Evolutionary conservation across 768 basidiomycete genomes (phyloP), one percentile per base, ranked within the genome.

Genomic region (Wakefieldia striispora): DNA sequence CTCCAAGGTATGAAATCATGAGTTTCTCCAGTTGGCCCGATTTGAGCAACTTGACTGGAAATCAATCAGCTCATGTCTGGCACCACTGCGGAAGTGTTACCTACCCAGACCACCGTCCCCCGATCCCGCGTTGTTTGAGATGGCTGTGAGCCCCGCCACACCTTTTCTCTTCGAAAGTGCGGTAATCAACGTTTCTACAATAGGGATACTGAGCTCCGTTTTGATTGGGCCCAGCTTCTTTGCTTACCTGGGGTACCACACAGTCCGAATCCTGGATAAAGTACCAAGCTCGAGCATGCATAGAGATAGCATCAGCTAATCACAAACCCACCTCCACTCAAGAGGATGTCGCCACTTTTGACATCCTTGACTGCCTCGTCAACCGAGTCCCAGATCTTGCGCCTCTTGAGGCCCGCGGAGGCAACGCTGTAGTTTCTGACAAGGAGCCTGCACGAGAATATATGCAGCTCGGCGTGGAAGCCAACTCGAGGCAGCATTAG

Each of bases 1-100:
- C 84, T 64, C 91, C 90, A 43, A 92, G 89, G 70, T 91, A 94
- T 35, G 89, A 91, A 11, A 88, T 86, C 54, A 95, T 79, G 65
- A 94, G 77, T 67, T 87, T 94, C 61, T 78, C 75, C 40, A 94
- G 77, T 60, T 94, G 86, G 12, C 85, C 79, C 12, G 77, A 77
- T 61, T 82, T 82, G 21, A 94, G 70, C 29, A 94, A 71, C 59
- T 82, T 82, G 47, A 85, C 90, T 91, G 54, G 7, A 48, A 19
- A 20, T 31, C 42, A 14, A 40, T 52, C 34, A 8, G 10, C 23
- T 3, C 19, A 40, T 14, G n/a, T 9, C 24, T 50, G 35, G 17
- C 20, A 36, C 11, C 29, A 7, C 2, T 12, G 11, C n/a, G 16
- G 26, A 14, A 31, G 23, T 26, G 6, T 9, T 21, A 57, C 49